These are phyloP conservation scores for Ascochyta viciae-villosae DNA, from an alignment of 2,329 filamentous ascomycete genomes.

Conservation along the genomic window DNA sequence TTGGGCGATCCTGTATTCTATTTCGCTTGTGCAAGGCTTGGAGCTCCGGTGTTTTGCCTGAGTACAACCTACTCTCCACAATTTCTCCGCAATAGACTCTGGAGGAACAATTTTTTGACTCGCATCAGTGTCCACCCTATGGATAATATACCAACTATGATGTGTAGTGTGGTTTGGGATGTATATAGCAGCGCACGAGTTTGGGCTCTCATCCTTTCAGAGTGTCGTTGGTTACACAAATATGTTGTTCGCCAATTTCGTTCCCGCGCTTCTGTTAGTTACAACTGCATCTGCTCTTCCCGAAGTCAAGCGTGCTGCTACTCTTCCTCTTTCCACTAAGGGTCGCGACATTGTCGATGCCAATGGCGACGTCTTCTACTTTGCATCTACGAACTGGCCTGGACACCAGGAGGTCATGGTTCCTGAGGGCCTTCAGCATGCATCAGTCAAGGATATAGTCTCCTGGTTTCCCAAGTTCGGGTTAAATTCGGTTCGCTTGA, in stretches of 20 bases:
- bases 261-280: constrained; percentile 21
- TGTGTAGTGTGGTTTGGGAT: background rate
- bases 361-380: constrained; percentile 47
- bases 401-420: constrained; percentile 69
- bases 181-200: constrained; percentile 6
- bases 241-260: constrained; percentile 25
- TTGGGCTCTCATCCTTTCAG: background rate
- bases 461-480: constrained; percentile 65
- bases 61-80: background rate
- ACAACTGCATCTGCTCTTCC: constrained; percentile 24
- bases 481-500: constrained; percentile 69
- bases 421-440: constrained; percentile 69
- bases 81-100: constrained; percentile 1
- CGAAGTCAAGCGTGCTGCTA: constrained; percentile 26
- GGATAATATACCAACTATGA: background rate
- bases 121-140: background rate
- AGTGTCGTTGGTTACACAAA: background rate
- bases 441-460: constrained; percentile 63
- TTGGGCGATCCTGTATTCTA: background rate
- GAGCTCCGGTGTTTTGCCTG: background rate
- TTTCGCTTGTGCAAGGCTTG: constrained; percentile 2
- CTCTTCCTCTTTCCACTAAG: constrained; percentile 39
- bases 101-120: background rate
- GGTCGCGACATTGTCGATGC: constrained; percentile 45
- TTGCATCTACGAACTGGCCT: constrained; percentile 68